phyloP scores from a whole-genome alignment of 2,329 filamentous ascomycete genomes.

The Arthrinium phaeospermum region DNA sequence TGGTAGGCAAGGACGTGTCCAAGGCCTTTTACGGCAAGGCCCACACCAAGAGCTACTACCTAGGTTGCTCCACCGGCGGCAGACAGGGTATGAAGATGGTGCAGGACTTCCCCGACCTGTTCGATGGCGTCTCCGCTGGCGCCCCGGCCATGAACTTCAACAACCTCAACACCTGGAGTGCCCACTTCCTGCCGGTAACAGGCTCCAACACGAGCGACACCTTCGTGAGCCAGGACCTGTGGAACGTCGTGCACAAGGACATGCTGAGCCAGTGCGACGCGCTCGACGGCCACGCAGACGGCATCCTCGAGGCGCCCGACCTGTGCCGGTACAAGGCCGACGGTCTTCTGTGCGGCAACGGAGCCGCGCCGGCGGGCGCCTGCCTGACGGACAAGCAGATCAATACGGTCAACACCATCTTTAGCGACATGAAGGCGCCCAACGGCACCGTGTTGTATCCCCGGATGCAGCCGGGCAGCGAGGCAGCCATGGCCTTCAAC shows the following conservation, averaged over 20 bases:
- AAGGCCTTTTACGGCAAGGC: constrained; percentile 50
- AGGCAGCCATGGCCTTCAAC: constrained; percentile 41
- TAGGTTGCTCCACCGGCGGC: constrained; percentile 64
- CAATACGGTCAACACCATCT: constrained; percentile 25
- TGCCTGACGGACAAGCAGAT: constrained; percentile 25
- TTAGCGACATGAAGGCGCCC: constrained; percentile 20
- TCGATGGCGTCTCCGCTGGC: constrained; percentile 60
- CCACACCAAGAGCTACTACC: constrained; percentile 54
- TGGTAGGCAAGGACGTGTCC: constrained; percentile 52
- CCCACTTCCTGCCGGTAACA: constrained; percentile 49
- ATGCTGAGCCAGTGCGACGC: constrained; percentile 24
- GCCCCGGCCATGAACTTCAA: constrained; percentile 45
- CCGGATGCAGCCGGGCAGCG: constrained; percentile 54
- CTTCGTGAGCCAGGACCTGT: constrained; percentile 29
- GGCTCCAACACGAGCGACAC: constrained; percentile 32
- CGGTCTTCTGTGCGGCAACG: constrained; percentile 23
- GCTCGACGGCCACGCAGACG: constrained; percentile 26
- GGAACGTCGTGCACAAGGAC: constrained; percentile 49
- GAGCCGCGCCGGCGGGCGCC: background rate
- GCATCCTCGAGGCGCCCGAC: constrained; percentile 25
- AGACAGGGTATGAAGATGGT: constrained; percentile 60
- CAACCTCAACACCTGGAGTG: constrained; percentile 40
- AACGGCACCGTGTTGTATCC: constrained; percentile 53
- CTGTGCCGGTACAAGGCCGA: constrained; percentile 27
- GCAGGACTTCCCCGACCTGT: constrained; percentile 59